phyloP scores from a whole-genome alignment of 2,329 filamentous ascomycete genomes.

The Aspergillus costaricaensis region DNA sequence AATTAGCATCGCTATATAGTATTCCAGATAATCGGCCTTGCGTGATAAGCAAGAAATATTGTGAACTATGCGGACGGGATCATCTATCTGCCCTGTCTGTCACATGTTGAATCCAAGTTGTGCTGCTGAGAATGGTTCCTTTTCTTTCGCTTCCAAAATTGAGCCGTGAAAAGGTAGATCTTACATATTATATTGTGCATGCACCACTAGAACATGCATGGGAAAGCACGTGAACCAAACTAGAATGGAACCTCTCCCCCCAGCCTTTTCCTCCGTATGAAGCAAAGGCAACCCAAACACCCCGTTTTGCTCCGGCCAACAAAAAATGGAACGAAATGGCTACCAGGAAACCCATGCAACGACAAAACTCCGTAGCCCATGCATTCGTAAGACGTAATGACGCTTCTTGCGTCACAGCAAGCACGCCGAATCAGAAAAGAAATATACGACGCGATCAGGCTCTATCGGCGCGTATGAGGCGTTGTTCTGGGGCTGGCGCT shows the following conservation, averaged over 20 bases:
- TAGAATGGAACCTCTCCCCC: slow-evolving; percentile 4
- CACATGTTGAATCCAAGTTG: neutral
- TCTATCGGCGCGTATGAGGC: neutral
- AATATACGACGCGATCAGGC: slow-evolving; percentile 7
- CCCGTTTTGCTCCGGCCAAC: slow-evolving; percentile 19
- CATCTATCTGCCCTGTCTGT: neutral
- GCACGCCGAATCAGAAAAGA: slow-evolving; percentile 16
- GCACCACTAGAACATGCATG: slow-evolving; percentile 15
- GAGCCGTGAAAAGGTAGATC: slow-evolving; percentile 13
- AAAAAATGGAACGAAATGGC: slow-evolving; percentile 25
- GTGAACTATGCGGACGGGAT: neutral
- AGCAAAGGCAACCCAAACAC: slow-evolving; percentile 25
- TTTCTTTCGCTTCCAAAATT: neutral
- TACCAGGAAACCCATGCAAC: slow-evolving; percentile 32
- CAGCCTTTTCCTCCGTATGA: slow-evolving; percentile 9
- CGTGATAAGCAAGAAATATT: neutral
- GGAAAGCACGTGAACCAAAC: neutral
- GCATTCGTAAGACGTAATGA: slow-evolving; percentile 39
- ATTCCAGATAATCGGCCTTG: neutral
- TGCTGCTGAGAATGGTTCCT: neutral
- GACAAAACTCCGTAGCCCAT: slow-evolving; percentile 38
- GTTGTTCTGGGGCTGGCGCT: neutral
- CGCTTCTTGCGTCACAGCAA: slow-evolving; percentile 19
- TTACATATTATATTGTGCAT: slow-evolving; percentile 24
- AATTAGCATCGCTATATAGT: neutral